phyloP scores from a whole-genome alignment of 1,284 basidiomycete species.

The Microstroma glucosiphilum region DNA sequence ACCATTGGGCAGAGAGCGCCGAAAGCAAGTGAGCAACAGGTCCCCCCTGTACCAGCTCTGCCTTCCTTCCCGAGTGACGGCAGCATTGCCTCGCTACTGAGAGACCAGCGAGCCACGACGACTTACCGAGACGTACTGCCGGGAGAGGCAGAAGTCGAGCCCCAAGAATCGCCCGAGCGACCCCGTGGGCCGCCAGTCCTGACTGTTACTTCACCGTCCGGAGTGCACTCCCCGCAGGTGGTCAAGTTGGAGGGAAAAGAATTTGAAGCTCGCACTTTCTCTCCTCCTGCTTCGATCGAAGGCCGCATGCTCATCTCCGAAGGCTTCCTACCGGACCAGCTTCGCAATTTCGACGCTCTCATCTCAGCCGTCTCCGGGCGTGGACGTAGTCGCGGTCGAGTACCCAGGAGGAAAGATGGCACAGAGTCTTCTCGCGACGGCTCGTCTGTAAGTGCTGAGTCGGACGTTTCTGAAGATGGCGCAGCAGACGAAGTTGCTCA shows the following conservation, averaged over 20 bases:
- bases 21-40: background rate
- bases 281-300: background rate
- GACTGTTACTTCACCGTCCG: background rate
- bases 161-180: background rate
- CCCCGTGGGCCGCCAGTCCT: background rate
- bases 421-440: background rate
- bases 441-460: background rate
- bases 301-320: constrained; percentile 1
- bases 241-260: constrained; percentile 1
- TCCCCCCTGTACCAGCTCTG: background rate
- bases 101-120: background rate
- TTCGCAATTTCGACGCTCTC: background rate
- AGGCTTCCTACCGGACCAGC: background rate
- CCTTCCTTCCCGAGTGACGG: background rate
- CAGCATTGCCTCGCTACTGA: constrained; percentile 1
- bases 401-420: background rate
- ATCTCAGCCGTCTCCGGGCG: background rate
- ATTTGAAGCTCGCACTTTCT: constrained; percentile 1
- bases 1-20: constrained; percentile 2
- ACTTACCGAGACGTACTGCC: background rate
- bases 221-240: constrained; percentile 5
- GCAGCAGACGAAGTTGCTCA: background rate
- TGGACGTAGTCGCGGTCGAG: background rate
- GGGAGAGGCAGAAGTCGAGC: background rate
- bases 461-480: background rate